Conservation (phyloP, 2,329 filamentous ascomycete species). For the Cephalotrichum gorgonifer region DNA sequence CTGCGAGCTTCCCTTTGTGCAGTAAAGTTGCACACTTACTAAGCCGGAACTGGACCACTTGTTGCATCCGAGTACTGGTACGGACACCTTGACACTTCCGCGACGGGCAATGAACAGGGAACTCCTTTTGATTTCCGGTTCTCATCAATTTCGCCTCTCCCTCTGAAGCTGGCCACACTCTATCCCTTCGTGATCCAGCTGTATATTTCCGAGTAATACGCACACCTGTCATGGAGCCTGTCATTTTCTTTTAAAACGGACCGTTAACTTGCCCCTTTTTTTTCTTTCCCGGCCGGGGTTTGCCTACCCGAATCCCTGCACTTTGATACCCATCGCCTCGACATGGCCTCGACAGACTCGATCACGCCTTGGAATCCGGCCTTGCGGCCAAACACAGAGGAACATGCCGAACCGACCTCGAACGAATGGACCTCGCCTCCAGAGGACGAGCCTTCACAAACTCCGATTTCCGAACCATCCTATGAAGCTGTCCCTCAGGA, state of each 20-base stretch:
- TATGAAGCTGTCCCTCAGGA: not conserved
- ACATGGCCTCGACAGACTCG: slow-evolving; percentile 32
- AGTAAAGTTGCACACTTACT: not conserved
- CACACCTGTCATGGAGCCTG: slow-evolving; percentile 2
- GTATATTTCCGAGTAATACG: not conserved
- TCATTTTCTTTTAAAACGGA: slow-evolving; percentile 2
- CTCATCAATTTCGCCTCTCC: slow-evolving; percentile 1
- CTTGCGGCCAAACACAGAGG: slow-evolving; percentile 32
- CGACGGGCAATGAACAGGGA: not conserved
- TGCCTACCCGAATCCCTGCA: not conserved
- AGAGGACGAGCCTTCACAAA: not conserved
- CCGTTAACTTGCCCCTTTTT: not conserved
- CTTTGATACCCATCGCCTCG: not conserved
- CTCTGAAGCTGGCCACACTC: not conserved
- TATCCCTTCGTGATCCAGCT: not conserved
- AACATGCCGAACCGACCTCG: slow-evolving; percentile 4
- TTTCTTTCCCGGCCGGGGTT: not conserved
- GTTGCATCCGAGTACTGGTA: not conserved
- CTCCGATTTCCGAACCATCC: slow-evolving; percentile 2
- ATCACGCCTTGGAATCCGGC: slow-evolving; percentile 40
- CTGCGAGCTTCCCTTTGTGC: no score
- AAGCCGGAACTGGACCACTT: not conserved
- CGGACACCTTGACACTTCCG: slow-evolving; percentile 5
- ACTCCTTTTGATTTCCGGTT: not conserved
- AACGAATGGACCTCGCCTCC: not conserved